Percentiles rank a stretch among this genome's conserved stretches.
phyloP scores from a whole-genome alignment of 2,329 filamentous ascomycete species.

The Drechslerella dactyloides region DNA sequence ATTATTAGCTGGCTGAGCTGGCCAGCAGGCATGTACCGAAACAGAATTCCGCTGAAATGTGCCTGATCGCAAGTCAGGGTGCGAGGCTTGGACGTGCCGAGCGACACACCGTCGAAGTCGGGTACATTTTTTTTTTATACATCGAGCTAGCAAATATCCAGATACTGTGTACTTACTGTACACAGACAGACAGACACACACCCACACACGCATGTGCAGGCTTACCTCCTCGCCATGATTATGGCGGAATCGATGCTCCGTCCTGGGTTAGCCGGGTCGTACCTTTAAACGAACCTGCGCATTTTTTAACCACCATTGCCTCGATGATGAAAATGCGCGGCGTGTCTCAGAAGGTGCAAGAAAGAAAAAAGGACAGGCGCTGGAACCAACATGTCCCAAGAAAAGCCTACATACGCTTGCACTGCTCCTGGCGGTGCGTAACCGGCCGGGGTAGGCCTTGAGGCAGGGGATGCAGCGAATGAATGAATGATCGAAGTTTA shows the following conservation, averaged over 20 bases:
- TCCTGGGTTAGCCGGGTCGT: constrained; percentile 1
- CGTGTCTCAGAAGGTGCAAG: constrained; percentile 24
- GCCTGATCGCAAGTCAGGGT: constrained; percentile 47
- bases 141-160: too few relatives aligned
- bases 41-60: constrained; percentile 20
- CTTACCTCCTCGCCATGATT: neutral
- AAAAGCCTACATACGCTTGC: neutral
- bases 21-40: constrained; percentile 1
- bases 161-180: constrained; percentile 9
- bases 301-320: constrained; percentile 4
- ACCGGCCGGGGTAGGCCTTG: constrained; percentile 23
- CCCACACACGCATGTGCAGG: neutral
- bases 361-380: constrained; percentile 17
- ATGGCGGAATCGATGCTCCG: neutral
- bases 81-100: constrained; percentile 36
- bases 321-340: constrained; percentile 3
- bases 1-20: neutral
- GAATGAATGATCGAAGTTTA: too few relatives aligned
- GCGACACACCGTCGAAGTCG: constrained; percentile 1
- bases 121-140: constrained; percentile 2
- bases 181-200: constrained; percentile 9
- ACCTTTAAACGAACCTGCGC: neutral
- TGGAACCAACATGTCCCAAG: neutral
- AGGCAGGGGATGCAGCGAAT: constrained; percentile 1
- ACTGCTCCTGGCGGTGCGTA: constrained; percentile 32